Base-by-base conservation (phyloP, 2,329 filamentous ascomycete species). In the Chaetomium sp. region DNA sequence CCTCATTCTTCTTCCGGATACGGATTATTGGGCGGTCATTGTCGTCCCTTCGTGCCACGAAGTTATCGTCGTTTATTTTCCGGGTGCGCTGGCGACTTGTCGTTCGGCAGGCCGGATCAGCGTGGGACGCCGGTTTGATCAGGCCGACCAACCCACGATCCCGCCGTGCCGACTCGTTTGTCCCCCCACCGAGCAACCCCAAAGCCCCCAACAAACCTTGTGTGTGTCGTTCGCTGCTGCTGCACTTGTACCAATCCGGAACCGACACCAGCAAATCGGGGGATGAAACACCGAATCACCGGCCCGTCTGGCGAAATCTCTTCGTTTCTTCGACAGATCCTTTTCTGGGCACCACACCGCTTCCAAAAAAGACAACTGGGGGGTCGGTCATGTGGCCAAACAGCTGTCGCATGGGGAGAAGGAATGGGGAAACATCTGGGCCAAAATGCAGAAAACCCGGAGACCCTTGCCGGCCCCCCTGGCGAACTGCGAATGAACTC, bases 351-450 rank as follows among this genome's bases (percentile, higher is more conserved):
- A 48, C 36, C 50, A 56, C 57, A 59, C 57, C 57, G 54, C 54
- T 52, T 43, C 44, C 36, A 27, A 3, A 52, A 35, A 45, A 36
- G 32, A 12, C 34, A 32, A 33, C 33, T 37, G 44, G 43, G 9
- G 19, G 14, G 7, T 19, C 19, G 54, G 57, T 59, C 57, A 59
- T 56, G 53, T 59, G 57, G 53, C n/a, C 42, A 14, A n/a, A 40
- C 11, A 47, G 37, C 33, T 53, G 49, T 11, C 53, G 47, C 47
- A 14, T 19, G 27, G 47, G 47, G 36, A 37, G 38, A 12, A 41
- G 12, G 46, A 14, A 47, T 47, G 47, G 49, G 50, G 14, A 46
- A 35, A 5, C 19, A 27, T 27, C 19, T 27, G 19, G 19, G 19
- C 19, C 19, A 12, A 36, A 34, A 10, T 42, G 51, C 49, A n/a